Percentiles rank a stretch among this genome's conserved stretches.
phyloP scores from a whole-genome alignment of 441 rosid genomes.

The Hura crepitans region DNA sequence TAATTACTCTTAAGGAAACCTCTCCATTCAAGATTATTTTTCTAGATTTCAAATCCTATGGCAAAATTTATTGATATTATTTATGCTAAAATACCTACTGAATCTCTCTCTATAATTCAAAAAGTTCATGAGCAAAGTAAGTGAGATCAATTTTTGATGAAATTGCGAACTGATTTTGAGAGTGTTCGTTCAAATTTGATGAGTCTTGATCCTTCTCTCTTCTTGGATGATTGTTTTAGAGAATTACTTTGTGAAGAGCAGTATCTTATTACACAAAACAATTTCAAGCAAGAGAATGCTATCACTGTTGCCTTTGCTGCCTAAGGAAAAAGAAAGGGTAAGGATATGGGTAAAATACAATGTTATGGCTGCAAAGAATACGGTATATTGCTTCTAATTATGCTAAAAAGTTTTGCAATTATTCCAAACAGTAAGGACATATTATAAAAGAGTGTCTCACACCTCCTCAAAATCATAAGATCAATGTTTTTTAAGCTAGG shows the following conservation, averaged over 20 bases:
- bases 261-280: not conserved
- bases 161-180: slow-evolving; percentile 8
- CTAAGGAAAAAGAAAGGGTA: not conserved
- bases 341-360: not conserved
- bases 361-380: slow-evolving; percentile 2
- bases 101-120: slow-evolving; percentile 2
- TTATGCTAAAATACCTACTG: not conserved
- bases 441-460: slow-evolving; percentile 18
- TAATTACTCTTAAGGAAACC: not conserved
- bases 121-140: slow-evolving; percentile 9
- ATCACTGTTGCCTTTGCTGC: not conserved
- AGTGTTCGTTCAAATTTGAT: not conserved
- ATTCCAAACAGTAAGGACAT: slow-evolving; percentile 12
- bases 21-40: slow-evolving; percentile 13
- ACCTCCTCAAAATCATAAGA: not conserved
- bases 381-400: not conserved
- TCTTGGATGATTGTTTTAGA: slow-evolving; percentile 12
- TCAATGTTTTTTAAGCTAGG: not conserved
- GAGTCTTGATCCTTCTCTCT: not conserved
- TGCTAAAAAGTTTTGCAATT: slow-evolving; percentile 2
- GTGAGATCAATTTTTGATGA: slow-evolving; percentile 17
- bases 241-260: slow-evolving; percentile 22
- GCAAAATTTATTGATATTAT: slow-evolving; percentile 7
- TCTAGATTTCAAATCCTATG: slow-evolving; percentile 2
- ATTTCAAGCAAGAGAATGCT: no score